Base-by-base conservation (phyloP, 306 rosid genomes). In the Elaeagnus macrophylla region DNA sequence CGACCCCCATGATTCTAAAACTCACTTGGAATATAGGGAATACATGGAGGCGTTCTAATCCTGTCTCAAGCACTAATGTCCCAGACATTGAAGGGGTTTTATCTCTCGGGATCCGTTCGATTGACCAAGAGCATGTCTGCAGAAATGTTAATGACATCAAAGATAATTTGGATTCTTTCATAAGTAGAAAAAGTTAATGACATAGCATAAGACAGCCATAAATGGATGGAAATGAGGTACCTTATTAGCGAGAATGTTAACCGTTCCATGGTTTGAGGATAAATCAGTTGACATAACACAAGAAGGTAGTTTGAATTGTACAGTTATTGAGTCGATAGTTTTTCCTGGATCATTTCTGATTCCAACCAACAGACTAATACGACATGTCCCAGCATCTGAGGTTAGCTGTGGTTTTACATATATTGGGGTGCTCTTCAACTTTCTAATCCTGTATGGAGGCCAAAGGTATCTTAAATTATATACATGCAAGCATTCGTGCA, bases 381-480 rank as follows among this genome's bases (percentile, higher is more conserved):
- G 88, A 60, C 95, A 83, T 16, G 72, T 78, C 72, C 94, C 96
- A 1, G 80, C 76, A 59, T 71, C 85, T 35, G 94, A 86, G 17
- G 94, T 86, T 56, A 91, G 70, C 77, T 86, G 97, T 13, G 95
- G 97, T 77, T 81, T 91, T 67, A 91, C 86, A 39, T 91, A 91
- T 64, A 91, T 66, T 16, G 97, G 97, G 67, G 85, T 79, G 73
- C 61, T 81, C 81, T 84, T 86, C 77, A 91, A 72, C 77, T 83
- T 91, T 75, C 90, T 72, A 62, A 91, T 84, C 79, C 97, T 91
- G 79, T 17, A 79, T n/a, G 65, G 38, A 10, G 51, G 15, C 37
- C n/a, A 10, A 56, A 39, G 48, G 38, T 42, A 37, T 5, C n/a
- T 63, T 51, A 39, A 44, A 70, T 35, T 39, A 20, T n/a, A n/a